Conservation (phyloP, 805 yeast genomes). For the Nakazawaea populi region DNA sequence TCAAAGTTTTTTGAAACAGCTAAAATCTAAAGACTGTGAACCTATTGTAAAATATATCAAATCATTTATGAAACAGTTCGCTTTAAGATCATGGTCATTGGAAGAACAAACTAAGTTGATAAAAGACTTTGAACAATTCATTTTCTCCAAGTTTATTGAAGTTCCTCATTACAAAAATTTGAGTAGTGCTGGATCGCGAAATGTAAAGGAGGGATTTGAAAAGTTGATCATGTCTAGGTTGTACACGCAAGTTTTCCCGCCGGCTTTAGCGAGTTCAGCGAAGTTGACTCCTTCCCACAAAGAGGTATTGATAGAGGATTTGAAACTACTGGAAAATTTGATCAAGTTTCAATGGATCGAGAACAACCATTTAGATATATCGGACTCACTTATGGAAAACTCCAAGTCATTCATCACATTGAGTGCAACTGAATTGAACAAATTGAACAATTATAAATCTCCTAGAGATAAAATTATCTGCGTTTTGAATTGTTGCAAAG, state of each 20-base stretch:
- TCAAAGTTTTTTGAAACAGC: slow-evolving; percentile 66
- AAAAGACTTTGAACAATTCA: slow-evolving; percentile 69
- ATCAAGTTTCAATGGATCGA: slow-evolving; percentile 48
- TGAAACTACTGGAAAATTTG: slow-evolving; percentile 41
- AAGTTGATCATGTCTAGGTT: slow-evolving; percentile 86
- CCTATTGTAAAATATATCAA: slow-evolving; percentile 83
- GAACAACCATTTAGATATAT: slow-evolving; percentile 76
- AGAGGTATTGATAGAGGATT: slow-evolving; percentile 62
- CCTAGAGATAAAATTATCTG: slow-evolving; percentile 95
- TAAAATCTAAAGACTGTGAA: slow-evolving; percentile 73
- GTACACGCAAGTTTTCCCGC: slow-evolving; percentile 75
- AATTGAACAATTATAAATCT: slow-evolving; percentile 79
- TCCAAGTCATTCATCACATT: slow-evolving; percentile 52
- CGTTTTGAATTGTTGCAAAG: slow-evolving; percentile 85
- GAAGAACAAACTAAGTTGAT: slow-evolving; percentile 76
- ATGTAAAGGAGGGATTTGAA: slow-evolving; percentile 85
- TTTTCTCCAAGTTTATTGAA: slow-evolving; percentile 41
- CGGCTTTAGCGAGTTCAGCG: slow-evolving; percentile 35
- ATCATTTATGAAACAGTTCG: slow-evolving; percentile 77
- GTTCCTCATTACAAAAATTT: slow-evolving; percentile 61
- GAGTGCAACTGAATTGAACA: slow-evolving; percentile 69
- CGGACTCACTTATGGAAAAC: slow-evolving; percentile 36
- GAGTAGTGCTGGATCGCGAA: slow-evolving; percentile 40
- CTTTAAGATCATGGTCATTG: slow-evolving; percentile 61
- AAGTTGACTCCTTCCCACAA: slow-evolving; percentile 49